Conservation (phyloP, 495 filamentous ascomycete species). For the Lophium mytilinum region DNA sequence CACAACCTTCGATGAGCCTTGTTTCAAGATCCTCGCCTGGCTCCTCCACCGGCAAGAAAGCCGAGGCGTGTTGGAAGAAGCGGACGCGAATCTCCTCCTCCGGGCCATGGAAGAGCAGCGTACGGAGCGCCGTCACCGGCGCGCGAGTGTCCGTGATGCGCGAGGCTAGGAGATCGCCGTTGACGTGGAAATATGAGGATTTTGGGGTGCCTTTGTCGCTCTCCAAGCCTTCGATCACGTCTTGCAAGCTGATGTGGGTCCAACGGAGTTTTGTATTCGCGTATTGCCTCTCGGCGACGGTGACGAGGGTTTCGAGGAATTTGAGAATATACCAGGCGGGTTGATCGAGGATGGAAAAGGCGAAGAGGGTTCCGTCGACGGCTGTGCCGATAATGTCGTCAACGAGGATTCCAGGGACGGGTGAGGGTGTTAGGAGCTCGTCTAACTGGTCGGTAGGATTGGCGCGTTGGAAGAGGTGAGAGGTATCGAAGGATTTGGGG, state of each 20-base stretch:
- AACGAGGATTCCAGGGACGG: constrained; percentile 19
- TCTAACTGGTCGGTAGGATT: too few relatives aligned
- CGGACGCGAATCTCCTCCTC: too few relatives aligned
- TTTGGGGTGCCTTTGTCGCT: background rate
- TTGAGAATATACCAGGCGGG: constrained; percentile 18
- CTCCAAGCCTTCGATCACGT: too few relatives aligned
- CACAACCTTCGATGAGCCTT: too few relatives aligned
- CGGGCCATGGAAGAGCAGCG: too few relatives aligned
- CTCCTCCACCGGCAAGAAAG: too few relatives aligned
- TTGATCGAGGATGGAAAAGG: constrained; percentile 27
- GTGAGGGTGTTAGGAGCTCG: background rate
- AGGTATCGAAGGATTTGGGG: constrained; percentile 64
- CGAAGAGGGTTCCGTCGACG: constrained; percentile 30
- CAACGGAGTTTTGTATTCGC: too few relatives aligned
- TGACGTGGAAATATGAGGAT: background rate
- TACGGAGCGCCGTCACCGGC: too few relatives aligned
- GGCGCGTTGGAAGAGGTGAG: constrained; percentile 45
- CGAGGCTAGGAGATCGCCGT: background rate
- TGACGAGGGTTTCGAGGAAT: constrained; percentile 17
- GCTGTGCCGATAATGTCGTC: constrained; percentile 31
- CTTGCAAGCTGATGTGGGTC: too few relatives aligned
- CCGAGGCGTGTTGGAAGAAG: too few relatives aligned
- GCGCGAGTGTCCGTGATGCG: too few relatives aligned
- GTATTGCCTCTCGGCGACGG: background rate
- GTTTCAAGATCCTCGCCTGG: too few relatives aligned